Evolutionary conservation across 2,329 filamentous ascomycete genomes (phyloP).

Genomic region (Trichophyton simii): DNA sequence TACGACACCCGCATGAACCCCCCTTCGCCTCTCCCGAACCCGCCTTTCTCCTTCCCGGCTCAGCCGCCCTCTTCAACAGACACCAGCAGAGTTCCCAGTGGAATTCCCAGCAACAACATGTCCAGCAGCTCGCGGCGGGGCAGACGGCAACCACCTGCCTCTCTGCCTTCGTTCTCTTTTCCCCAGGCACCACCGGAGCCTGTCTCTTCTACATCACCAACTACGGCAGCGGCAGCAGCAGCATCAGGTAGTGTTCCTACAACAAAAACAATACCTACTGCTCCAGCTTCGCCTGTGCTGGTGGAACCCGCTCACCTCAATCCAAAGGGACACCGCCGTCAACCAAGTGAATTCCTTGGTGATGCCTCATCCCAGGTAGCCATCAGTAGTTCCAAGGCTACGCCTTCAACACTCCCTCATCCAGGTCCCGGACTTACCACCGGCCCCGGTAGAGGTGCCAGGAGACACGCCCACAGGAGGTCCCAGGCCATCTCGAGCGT

Average conservation of each 20-base stretch:
- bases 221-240: conserved; percentile 4
- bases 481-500: conserved; percentile 73
- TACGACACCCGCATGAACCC: neutral
- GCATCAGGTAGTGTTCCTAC: conserved; percentile 12
- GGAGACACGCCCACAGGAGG: conserved; percentile 67
- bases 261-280: neutral
- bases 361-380: conserved; percentile 20
- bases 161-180: conserved; percentile 19
- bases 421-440: conserved; percentile 25
- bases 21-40: neutral
- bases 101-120: neutral
- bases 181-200: conserved; percentile 18
- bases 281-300: conserved; percentile 11
- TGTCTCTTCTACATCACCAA: conserved; percentile 10
- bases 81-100: too few relatives aligned
- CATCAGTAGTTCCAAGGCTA: neutral
- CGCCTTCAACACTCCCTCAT: conserved; percentile 15
- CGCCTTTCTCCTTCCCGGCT: neutral
- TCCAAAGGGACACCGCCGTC: conserved; percentile 20
- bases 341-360: conserved; percentile 43
- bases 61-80: neutral
- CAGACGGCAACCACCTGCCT: neutral
- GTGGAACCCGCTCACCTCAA: conserved; percentile 17
- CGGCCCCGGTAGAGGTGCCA: conserved; percentile 41
- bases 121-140: neutral